Evolutionary conservation across 176 grass and related monocot species (phyloP).

Genomic region (Oryza meyeriana): DNA sequence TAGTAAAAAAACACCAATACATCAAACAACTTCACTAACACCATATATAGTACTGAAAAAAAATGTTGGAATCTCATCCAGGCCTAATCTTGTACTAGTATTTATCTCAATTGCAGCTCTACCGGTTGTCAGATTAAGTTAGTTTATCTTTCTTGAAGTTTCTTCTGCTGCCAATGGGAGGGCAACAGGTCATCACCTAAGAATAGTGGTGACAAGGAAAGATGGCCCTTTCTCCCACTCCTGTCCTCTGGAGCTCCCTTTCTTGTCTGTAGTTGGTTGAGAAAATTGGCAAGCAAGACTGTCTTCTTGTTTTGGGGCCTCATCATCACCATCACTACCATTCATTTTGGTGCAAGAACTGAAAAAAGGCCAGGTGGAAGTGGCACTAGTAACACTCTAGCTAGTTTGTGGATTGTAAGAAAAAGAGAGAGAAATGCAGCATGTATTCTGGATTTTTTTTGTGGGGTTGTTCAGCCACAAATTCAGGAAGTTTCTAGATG

Average conservation of each 20-base stretch:
- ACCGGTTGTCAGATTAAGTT: background rate
- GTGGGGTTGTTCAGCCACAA: background rate
- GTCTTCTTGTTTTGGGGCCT: background rate
- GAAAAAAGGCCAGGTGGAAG: slow-evolving; percentile 8
- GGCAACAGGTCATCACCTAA: slow-evolving; percentile 22
- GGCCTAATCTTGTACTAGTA: background rate
- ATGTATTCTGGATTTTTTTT: background rate
- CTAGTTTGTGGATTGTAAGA: background rate
- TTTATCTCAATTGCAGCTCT: background rate
- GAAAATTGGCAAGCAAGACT: slow-evolving; percentile 12
- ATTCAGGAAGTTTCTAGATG: background rate
- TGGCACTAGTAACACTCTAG: slow-evolving; percentile 12
- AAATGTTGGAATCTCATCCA: background rate
- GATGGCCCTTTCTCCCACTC: background rate
- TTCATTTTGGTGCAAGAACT: background rate
- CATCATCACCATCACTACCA: background rate
- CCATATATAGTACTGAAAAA: background rate
- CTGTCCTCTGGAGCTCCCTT: background rate
- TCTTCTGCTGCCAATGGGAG: slow-evolving; percentile 8
- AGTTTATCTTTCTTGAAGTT: background rate
- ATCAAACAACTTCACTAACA: background rate
- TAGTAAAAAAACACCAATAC: no score
- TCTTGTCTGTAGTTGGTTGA: background rate
- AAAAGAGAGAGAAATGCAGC: background rate
- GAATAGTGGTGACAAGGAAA: slow-evolving; percentile 10